These are phyloP conservation scores for Lasiodiplodia sp. DNA, from an alignment of 2,329 filamentous ascomycete genomes.

Conservation along the genomic window DNA sequence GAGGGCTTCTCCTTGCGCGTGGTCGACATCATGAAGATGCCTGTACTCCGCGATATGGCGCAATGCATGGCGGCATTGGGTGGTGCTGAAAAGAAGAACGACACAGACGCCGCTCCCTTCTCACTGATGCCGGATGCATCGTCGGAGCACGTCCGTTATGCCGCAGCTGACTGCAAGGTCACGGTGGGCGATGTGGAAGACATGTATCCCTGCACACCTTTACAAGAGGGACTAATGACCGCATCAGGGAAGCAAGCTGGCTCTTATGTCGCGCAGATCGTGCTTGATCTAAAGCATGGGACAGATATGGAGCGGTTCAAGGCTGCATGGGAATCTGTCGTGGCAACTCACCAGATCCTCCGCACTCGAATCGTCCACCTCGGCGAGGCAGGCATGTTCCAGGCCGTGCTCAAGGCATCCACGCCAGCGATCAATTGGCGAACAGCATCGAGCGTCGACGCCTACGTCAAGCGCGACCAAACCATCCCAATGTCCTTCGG, in stretches of 20 bases:
- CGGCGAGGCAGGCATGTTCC: constrained; percentile 30
- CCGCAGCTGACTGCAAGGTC: not conserved
- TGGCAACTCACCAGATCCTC: constrained; percentile 43
- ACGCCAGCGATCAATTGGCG: not conserved
- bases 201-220: constrained; percentile 52
- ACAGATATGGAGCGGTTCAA: constrained; percentile 44
- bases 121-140: constrained; percentile 33
- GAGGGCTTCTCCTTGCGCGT: constrained; percentile 33
- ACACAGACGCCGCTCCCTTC: constrained; percentile 11
- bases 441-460: constrained; percentile 32
- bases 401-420: not conserved
- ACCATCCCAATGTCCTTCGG: constrained; percentile 49
- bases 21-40: constrained; percentile 35
- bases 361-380: constrained; percentile 33
- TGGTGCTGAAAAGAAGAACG: not conserved
- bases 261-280: constrained; percentile 49
- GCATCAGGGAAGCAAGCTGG: constrained; percentile 47
- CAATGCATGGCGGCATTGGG: not conserved
- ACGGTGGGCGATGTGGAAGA: constrained; percentile 52
- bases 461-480: constrained; percentile 46
- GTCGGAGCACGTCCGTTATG: constrained; percentile 29
- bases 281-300: constrained; percentile 40
- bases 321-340: constrained; percentile 46
- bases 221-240: constrained; percentile 52
- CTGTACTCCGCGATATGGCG: constrained; percentile 33